phyloP scores from a whole-genome alignment of 495 filamentous ascomycete genomes.

The Aspergillus sparsus region DNA sequence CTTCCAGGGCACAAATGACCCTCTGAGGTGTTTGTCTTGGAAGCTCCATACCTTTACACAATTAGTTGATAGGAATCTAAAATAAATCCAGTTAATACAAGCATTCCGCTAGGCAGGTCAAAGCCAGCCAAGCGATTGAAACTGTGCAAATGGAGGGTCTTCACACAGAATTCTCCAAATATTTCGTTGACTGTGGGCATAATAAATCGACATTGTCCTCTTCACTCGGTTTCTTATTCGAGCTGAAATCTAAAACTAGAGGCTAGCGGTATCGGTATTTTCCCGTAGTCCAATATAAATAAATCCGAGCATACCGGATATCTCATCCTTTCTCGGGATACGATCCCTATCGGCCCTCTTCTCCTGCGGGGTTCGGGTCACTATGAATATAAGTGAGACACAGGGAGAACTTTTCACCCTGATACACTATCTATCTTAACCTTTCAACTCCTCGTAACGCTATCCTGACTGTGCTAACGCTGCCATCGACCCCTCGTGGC shows the following conservation, averaged over 20 bases:
- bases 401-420: not conserved
- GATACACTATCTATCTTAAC: not conserved
- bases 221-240: too few relatives aligned
- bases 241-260: not conserved
- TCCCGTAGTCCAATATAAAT: not conserved
- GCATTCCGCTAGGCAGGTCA: too few relatives aligned
- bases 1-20: too few relatives aligned
- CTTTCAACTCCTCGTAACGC: not conserved
- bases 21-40: too few relatives aligned
- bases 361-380: not conserved
- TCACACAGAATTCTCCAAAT: too few relatives aligned
- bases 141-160: too few relatives aligned
- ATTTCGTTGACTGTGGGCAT: too few relatives aligned
- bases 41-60: too few relatives aligned
- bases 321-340: not conserved
- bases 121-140: too few relatives aligned
- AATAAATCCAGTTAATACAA: too few relatives aligned
- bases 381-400: not conserved
- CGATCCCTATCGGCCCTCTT: not conserved
- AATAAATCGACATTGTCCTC: too few relatives aligned
- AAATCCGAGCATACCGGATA: not conserved
- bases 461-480: conserved; percentile 11
- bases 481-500: conserved; percentile 21
- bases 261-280: not conserved
- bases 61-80: too few relatives aligned